Evolutionary conservation across 352 stramenopile species (phyloP), one percentile per base, ranked within the genome.

Genomic region (Pythium guiyangense): DNA sequence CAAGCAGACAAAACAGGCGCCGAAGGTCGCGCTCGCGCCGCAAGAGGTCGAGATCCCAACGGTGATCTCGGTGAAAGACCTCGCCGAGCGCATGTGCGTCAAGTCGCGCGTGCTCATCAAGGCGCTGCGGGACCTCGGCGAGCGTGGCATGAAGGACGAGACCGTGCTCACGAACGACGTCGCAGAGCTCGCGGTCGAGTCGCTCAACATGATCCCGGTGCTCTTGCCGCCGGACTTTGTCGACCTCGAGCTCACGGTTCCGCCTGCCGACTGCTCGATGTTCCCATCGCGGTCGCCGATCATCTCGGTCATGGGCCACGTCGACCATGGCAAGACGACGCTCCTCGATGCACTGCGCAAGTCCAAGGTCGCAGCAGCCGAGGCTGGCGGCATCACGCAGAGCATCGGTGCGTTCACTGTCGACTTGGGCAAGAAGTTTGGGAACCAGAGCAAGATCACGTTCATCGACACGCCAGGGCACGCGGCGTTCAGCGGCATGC

Each of bases 391-490:
- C 57, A 99, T 99, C 69, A 99, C 98, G 17, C 98, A 99, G 79
- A 84, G 84, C 49, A 99, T 99, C 61, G 90, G 86, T 54, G 95
- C 96, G 6, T 99, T 99, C 68, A 97, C 97, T 22, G 96, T 99
- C 12, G 83, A 97, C 57, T 86, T 98, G 62, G 92, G 77, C 63
- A 79, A 94, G 62, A 78, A 83, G 40, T 88, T 84, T 60, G 79
- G 78, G 17, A 64, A 63, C 2, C 72, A 86, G 45, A 57, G 63
- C 14, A 77, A 68, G 48, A 83, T 98, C 44, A 98, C 96, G 2
- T 99, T 99, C 63, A 98, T 99, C 62, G 98, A 99, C 65, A 99
- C 98, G n/a, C 98, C 97, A 18, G 98, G 98, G n/a, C 98, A 99
- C 69, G 96, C 96, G 11, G 96, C 97, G 43, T 99, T 99, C 64